Evolutionary conservation across 2,329 filamentous ascomycete genomes (phyloP).

Genomic region (Penicillium sp.): DNA sequence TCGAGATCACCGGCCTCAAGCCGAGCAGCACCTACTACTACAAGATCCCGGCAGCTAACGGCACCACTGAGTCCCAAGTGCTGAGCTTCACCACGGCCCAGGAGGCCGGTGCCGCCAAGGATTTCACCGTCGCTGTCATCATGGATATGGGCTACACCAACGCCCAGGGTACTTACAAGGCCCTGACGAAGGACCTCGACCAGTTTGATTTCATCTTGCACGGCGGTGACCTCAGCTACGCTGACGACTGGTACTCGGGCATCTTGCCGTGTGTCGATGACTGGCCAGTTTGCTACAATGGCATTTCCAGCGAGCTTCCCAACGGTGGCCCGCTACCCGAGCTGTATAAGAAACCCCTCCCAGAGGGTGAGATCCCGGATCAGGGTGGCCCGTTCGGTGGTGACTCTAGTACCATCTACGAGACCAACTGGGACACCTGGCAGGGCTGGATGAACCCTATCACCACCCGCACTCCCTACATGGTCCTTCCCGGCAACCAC

Average conservation of each 20-base stretch:
- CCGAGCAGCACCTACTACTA: slow-evolving; percentile 55
- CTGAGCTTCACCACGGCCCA: slow-evolving; percentile 51
- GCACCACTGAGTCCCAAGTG: slow-evolving; percentile 49
- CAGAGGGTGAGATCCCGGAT: slow-evolving; percentile 46
- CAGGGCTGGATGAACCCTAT: slow-evolving; percentile 50
- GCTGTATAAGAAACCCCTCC: slow-evolving; percentile 49
- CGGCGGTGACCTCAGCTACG: slow-evolving; percentile 53
- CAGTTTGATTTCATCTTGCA: slow-evolving; percentile 55
- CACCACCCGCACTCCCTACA: slow-evolving; percentile 49
- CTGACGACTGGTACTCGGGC: slow-evolving; percentile 54
- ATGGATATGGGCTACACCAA: slow-evolving; percentile 58
- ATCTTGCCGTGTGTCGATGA: slow-evolving; percentile 49
- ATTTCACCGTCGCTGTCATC: slow-evolving; percentile 50
- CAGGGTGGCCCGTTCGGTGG: slow-evolving; percentile 50
- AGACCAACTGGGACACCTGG: slow-evolving; percentile 55
- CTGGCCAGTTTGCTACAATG: slow-evolving; percentile 57
- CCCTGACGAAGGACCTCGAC: slow-evolving; percentile 42
- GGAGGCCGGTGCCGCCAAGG: slow-evolving; percentile 41
- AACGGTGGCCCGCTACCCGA: slow-evolving; percentile 37
- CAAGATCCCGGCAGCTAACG: slow-evolving; percentile 50
- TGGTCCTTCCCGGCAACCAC: slow-evolving; percentile 55
- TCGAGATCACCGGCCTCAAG: no score
- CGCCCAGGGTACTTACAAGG: slow-evolving; percentile 49
- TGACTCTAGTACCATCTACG: slow-evolving; percentile 52
- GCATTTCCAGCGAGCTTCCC: slow-evolving; percentile 43